Evolutionary conservation across 768 basidiomycete genomes (phyloP).

Genomic region (Porphyrellus cyaneotinctus): DNA sequence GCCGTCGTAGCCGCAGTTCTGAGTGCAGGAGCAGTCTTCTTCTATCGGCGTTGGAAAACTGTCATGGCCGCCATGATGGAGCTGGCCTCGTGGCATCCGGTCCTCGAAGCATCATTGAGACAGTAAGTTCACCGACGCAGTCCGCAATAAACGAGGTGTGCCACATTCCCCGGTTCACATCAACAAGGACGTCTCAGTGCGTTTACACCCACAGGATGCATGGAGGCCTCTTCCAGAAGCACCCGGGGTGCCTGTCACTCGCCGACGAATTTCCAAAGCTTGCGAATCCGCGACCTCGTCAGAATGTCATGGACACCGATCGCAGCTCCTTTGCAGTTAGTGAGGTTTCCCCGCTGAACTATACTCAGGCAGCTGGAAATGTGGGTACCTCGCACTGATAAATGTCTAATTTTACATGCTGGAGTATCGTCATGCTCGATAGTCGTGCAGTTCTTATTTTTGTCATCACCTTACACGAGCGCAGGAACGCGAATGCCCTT

Average conservation of each 20-base stretch:
- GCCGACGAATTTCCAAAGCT: constrained; percentile 16
- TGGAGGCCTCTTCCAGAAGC: constrained; percentile 22
- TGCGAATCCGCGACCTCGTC: not conserved
- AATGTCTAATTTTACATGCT: not conserved
- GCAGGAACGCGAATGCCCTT: no score
- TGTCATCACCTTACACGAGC: no score
- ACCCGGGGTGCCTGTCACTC: constrained; percentile 18
- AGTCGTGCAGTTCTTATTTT: not conserved
- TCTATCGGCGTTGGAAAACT: constrained; percentile 28
- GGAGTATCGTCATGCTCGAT: no score
- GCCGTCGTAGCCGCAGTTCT: not conserved
- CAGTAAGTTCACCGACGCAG: not conserved
- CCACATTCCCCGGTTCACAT: not conserved
- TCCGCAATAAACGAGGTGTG: constrained; percentile 19
- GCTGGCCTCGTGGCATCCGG: not conserved
- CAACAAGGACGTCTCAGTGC: not conserved
- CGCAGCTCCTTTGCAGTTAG: constrained; percentile 11
- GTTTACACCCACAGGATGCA: not conserved
- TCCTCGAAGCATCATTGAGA: constrained; percentile 5
- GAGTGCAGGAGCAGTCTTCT: not conserved
- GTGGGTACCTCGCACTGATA: not conserved
- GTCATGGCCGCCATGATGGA: constrained; percentile 6
- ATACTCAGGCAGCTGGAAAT: constrained; percentile 16
- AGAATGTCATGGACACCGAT: constrained; percentile 1
- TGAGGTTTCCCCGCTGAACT: constrained; percentile 25